A percentile compares a stretch with the other conserved stretches of the same genome.
phyloP scores from a whole-genome alignment of 768 basidiomycete genomes.

The Podaxis rugospora region DNA sequence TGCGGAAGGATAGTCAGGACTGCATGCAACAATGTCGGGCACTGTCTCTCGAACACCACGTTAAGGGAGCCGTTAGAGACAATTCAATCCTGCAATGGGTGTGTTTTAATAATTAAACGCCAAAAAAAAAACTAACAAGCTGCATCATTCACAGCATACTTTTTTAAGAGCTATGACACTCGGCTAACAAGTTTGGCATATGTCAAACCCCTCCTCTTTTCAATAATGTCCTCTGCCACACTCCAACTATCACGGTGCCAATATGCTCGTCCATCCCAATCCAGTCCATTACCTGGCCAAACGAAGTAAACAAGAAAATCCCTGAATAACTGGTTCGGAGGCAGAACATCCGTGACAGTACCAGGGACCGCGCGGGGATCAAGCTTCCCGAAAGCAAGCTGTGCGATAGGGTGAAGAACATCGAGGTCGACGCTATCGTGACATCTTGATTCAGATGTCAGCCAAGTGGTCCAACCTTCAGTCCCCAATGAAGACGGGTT shows the following conservation, averaged over 20 bases:
- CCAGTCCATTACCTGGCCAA: not conserved
- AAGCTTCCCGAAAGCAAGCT: slow-evolving; percentile 3
- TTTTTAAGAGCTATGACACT: not conserved
- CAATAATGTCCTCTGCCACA: slow-evolving; percentile 7
- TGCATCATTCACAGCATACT: not conserved
- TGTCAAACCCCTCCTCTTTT: not conserved
- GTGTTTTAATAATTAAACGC: no score
- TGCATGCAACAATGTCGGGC: no score
- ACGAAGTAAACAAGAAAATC: slow-evolving; percentile 2
- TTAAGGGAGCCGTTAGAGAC: no score
- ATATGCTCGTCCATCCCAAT: slow-evolving; percentile 4
- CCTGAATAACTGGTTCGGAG: not conserved
- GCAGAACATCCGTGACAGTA: not conserved
- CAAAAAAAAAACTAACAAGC: no score
- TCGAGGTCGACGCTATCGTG: not conserved
- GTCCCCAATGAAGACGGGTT: not conserved
- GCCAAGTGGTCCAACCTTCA: not conserved
- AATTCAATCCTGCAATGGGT: no score
- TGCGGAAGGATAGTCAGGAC: no score
- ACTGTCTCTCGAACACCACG: no score
- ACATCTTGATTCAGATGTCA: not conserved
- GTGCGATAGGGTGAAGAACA: slow-evolving; percentile 4
- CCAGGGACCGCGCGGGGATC: slow-evolving; percentile 7
- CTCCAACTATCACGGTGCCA: slow-evolving; percentile 6
- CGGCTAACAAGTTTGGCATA: slow-evolving; percentile 2